Evolutionary conservation across 345 rosid species (phyloP).

Genomic region (Triadica sebifera): DNA sequence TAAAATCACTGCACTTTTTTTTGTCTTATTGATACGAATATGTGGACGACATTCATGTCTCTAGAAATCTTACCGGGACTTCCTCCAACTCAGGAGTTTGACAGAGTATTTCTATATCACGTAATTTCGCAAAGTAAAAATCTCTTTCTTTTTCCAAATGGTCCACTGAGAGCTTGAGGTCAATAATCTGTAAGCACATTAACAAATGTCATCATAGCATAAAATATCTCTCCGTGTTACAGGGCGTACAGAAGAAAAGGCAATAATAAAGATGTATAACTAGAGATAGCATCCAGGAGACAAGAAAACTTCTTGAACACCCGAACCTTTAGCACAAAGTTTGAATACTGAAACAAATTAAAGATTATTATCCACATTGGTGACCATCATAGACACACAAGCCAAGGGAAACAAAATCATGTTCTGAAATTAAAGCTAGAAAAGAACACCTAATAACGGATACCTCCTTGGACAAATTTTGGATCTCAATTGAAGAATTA

Average conservation of each 20-base stretch:
- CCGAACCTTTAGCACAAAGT: background rate
- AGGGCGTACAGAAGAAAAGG: background rate
- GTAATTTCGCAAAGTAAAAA: constrained; percentile 82
- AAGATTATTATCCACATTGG: background rate
- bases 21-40: no score
- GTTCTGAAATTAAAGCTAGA: constrained; percentile 1
- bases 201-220: constrained; percentile 9
- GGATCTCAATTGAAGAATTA: constrained; percentile 49
- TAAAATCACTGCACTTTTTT: no score
- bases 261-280: background rate
- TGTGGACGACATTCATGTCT: background rate
- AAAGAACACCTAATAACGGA: constrained; percentile 4
- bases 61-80: constrained; percentile 53
- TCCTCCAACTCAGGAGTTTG: constrained; percentile 68
- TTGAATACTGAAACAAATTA: background rate
- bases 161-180: constrained; percentile 73
- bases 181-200: constrained; percentile 44
- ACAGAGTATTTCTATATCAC: constrained; percentile 82
- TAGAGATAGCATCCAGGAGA: background rate
- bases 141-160: constrained; percentile 86
- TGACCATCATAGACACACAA: constrained; percentile 6
- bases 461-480: constrained; percentile 85
- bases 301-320: background rate
- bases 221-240: background rate
- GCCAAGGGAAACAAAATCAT: constrained; percentile 1